Conservation (phyloP, 495 filamentous ascomycete genomes). For the Physcia stellaris region DNA sequence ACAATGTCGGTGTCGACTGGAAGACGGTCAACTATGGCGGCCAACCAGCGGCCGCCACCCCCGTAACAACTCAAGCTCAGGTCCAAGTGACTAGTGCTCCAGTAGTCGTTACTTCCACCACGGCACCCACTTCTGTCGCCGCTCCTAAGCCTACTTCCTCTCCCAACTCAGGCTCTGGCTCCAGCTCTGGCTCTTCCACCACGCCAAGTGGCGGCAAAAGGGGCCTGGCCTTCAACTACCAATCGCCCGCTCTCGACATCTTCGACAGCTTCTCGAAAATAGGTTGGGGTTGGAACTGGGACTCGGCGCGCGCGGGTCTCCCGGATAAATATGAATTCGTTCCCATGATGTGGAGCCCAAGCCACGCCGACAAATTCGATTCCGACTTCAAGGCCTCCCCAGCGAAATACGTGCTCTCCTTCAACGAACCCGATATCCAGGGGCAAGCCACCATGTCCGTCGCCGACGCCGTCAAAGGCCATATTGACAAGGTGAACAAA, state of each 20-base stretch:
- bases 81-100: no score
- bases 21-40: no score
- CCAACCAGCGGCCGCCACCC: no score
- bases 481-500: conserved; percentile 55
- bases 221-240: background rate
- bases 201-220: no score
- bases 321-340: conserved; percentile 44
- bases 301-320: conserved; percentile 24
- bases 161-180: no score
- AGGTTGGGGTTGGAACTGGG: conserved; percentile 43
- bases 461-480: conserved; percentile 42
- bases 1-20: no score
- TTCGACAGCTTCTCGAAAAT: background rate
- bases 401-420: conserved; percentile 45
- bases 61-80: no score
- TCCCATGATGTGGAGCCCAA: conserved; percentile 42
- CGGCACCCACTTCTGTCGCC: no score
- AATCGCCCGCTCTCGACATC: background rate
- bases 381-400: conserved; percentile 31
- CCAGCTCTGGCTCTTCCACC: no score
- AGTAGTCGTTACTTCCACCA: no score
- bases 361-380: conserved; percentile 38
- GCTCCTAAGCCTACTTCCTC: no score
- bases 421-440: conserved; percentile 76
- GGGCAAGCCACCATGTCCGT: conserved; percentile 54